phyloP scores from a whole-genome alignment of 176 grass and related monocot genomes.

The Triticum timopheevii region DNA sequence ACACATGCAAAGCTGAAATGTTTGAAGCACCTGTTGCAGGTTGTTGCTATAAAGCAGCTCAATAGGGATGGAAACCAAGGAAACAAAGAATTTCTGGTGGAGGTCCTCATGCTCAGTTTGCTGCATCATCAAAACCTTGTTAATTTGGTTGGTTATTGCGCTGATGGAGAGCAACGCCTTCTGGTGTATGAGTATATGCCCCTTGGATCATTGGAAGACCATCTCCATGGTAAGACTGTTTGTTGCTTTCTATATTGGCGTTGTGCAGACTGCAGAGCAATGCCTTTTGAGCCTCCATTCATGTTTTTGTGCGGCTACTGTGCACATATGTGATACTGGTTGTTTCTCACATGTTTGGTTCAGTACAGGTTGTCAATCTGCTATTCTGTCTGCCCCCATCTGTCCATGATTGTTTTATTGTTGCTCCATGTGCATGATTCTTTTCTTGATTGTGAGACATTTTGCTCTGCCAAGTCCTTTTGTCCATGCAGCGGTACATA shows the following conservation, averaged over 20 bases:
- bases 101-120: slow-evolving; percentile 80
- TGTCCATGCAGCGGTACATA: slow-evolving; percentile 25
- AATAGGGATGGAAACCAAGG: slow-evolving; percentile 74
- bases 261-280: not conserved
- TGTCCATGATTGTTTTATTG: slow-evolving; percentile 10
- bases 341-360: slow-evolving; percentile 43
- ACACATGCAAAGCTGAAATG: slow-evolving; percentile 14
- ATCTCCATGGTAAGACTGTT: slow-evolving; percentile 65
- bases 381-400: slow-evolving; percentile 27
- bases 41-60: slow-evolving; percentile 79
- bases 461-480: slow-evolving; percentile 26
- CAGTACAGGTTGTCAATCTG: slow-evolving; percentile 35
- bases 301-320: slow-evolving; percentile 28
- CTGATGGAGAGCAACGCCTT: slow-evolving; percentile 76
- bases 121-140: slow-evolving; percentile 77
- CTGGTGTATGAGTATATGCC: slow-evolving; percentile 85
- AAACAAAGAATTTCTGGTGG: slow-evolving; percentile 83
- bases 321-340: slow-evolving; percentile 11
- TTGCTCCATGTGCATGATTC: slow-evolving; percentile 36
- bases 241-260: slow-evolving; percentile 15
- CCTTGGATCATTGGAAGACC: slow-evolving; percentile 80
- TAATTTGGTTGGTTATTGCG: slow-evolving; percentile 73
- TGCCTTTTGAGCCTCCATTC: not conserved
- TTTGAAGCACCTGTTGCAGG: slow-evolving; percentile 32
- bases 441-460: slow-evolving; percentile 28